Base-by-base conservation (phyloP, 2,329 filamentous ascomycete genomes). In the Diaporthe amygdali region DNA sequence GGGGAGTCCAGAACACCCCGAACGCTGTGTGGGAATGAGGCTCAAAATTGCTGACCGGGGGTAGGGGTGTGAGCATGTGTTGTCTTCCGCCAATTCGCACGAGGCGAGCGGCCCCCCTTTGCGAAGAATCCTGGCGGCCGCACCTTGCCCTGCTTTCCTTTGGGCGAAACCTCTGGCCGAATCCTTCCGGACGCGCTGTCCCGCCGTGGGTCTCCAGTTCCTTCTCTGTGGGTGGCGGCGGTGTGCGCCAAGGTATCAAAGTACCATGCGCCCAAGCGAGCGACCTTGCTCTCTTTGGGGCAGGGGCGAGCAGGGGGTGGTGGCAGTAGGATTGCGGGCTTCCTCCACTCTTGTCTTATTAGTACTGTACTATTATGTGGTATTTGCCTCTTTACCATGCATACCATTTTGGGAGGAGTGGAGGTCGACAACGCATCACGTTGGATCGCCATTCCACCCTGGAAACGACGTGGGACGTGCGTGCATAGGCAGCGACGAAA, bases 21-120 rank as follows among this genome's bases (percentile, higher is more conserved):
- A 73, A 68, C 51, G 68, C 55, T 61, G 39, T 51, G 71, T 68
- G 69, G 61, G 64, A 46, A 73, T 73, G 71, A 71, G 71, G 71
- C 71, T 73, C 71, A 72, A 73, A 72, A 68, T 71, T 44, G 54
- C 59, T 30, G 49, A 71, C 51, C 51, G 64, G 54, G 64, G 66
- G 25, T 47, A 20, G n/a, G 34, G 37, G 37, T 34, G 51, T 37
- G 27, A 20, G 39, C 2, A 32, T 68, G 39, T 56, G 51, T 32
- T 30, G 17, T 44, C 25, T 37, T 34, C 39, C 41, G 39, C 51
- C 66, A 54, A 56, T 68, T 56, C 30, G n/a, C 22, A 54, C 22
- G 39, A 63, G 56, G 56, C 56, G 41, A 63, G 56, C 39, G 41
- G 56, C 17, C 20, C 39, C 39, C 25, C 56, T 32, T 32, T 22